Evolutionary conservation across 768 basidiomycete genomes (phyloP), one percentile per base, ranked within the genome.

Genomic region (Plicaturopsis crispa): DNA sequence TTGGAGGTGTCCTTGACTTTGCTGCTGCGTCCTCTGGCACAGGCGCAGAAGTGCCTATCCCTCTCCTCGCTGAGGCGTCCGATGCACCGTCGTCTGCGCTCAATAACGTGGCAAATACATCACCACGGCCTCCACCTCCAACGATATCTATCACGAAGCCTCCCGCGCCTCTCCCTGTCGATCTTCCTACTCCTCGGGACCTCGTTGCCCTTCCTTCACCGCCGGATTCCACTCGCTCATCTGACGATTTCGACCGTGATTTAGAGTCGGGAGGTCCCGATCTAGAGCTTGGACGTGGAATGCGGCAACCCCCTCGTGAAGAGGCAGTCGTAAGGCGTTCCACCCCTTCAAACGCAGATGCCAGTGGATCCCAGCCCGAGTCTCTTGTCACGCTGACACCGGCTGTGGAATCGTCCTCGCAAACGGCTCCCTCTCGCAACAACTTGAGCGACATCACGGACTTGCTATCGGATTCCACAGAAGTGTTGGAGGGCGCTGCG

Each of bases 91-190:
- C 10, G 26, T 8, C 26, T 28, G 14, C 26, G 14, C 26, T 28
- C 8, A 8, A 28, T 8, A 8, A 28, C 26, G 10, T 8, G 14
- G 26, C 26, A 28, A 8, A 28, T 14, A 28, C 26, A 14, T 8
- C 26, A 28, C 14, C 26, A 28, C 57, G n/a, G 60, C 60, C 63
- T 7, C 50, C 63, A 31, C 57, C 61, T 37, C 80, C 81, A 18
- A 67, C 62, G 11, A 77, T 81, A 38, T 72, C 78, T 16, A 60
- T 84, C 40, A 78, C 80, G 22, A 85, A 78, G 61, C 70, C 80
- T 6, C 84, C 85, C 2, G 76, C 72, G 1, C 86, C 86, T 11
- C 57, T 66, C 38, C 85, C 85, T 33, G 74, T 89, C 10, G 69
- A 71, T 38, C 62, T 89, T 14, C 86, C 86, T 1, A 83, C 75